phyloP scores from a whole-genome alignment of 2,329 filamentous ascomycete genomes.

The Aspergillus sp. region DNA sequence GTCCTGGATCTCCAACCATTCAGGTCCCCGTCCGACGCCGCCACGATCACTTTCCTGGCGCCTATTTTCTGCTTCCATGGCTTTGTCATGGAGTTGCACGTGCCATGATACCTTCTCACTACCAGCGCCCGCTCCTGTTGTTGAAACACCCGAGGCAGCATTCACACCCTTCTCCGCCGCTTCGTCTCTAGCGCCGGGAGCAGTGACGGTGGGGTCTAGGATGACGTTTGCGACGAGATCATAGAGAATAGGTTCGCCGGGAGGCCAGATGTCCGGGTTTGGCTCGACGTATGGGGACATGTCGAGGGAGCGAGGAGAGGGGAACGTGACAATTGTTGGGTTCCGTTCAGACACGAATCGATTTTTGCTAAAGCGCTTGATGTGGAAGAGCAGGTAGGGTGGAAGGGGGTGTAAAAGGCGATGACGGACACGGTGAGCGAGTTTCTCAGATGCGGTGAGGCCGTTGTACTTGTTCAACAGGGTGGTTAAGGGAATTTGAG shows the following conservation, averaged over 20 bases:
- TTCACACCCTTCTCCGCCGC: constrained; percentile 30
- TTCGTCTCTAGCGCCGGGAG: constrained; percentile 57
- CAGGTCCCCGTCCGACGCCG: constrained; percentile 45
- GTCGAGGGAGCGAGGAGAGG: constrained; percentile 72
- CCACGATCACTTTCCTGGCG: constrained; percentile 18
- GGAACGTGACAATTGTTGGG: constrained; percentile 96
- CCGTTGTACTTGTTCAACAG: constrained; percentile 93
- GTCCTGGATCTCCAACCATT: constrained; percentile 93
- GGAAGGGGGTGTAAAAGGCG: constrained; percentile 83
- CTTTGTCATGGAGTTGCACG: constrained; percentile 76
- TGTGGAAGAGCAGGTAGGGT: constrained; percentile 84
- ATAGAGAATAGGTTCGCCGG: constrained; percentile 81
- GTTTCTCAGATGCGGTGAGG: constrained; percentile 73
- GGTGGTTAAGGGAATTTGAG: constrained; percentile 61
- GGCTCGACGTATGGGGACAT: constrained; percentile 88
- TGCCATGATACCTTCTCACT: constrained; percentile 93
- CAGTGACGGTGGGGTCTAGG: constrained; percentile 40
- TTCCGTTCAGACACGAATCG: constrained; percentile 96
- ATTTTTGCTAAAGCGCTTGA: constrained; percentile 94
- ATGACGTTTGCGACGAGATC: constrained; percentile 92
- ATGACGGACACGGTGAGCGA: constrained; percentile 81
- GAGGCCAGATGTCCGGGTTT: constrained; percentile 60
- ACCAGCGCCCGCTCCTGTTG: constrained; percentile 68
- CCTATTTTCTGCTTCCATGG: constrained; percentile 38
- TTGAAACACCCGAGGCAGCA: constrained; percentile 31